These are phyloP conservation scores for Silene uniflora DNA, from an alignment of 148 eudicot species.

Conservation along the genomic window DNA sequence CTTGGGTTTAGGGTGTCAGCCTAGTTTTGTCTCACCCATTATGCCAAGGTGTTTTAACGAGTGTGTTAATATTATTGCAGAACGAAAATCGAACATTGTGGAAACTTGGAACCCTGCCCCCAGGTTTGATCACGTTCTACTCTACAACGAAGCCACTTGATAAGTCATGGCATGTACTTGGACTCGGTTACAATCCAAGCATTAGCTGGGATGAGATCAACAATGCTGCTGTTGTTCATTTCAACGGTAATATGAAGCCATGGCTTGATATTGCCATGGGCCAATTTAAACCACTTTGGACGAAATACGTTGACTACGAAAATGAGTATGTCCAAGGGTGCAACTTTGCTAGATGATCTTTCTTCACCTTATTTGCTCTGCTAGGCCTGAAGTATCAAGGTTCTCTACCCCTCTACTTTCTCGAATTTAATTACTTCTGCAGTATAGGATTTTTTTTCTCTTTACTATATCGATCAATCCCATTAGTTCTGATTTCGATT, in stretches of 20 bases:
- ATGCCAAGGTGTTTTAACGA: not conserved
- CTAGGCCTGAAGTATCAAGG: constrained; percentile 17
- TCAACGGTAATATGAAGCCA: constrained; percentile 91
- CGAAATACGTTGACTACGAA: constrained; percentile 81
- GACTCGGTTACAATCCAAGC: constrained; percentile 91
- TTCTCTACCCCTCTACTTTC: constrained; percentile 16
- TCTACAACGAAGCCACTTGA: constrained; percentile 91
- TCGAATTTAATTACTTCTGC: not conserved
- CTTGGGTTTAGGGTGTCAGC: too few species aligned
- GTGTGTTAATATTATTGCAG: constrained; percentile 37
- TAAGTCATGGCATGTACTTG: constrained; percentile 93
- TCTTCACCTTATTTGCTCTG: not conserved
- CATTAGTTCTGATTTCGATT: not conserved
- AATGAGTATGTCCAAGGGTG: constrained; percentile 79
- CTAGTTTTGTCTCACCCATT: not conserved
- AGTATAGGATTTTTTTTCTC: constrained; percentile 25
- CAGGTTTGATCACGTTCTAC: constrained; percentile 86
- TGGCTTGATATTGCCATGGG: constrained; percentile 91
- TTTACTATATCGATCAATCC: constrained; percentile 6
- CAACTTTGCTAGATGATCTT: constrained; percentile 62
- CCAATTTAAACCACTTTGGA: constrained; percentile 76
- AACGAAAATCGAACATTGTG: constrained; percentile 87
- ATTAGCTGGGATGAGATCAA: constrained; percentile 77
- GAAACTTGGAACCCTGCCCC: constrained; percentile 88
- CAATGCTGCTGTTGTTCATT: constrained; percentile 90